These are phyloP conservation scores for Pleurotus cornucopiae DNA, from an alignment of 768 basidiomycete genomes.

Conservation along the genomic window DNA sequence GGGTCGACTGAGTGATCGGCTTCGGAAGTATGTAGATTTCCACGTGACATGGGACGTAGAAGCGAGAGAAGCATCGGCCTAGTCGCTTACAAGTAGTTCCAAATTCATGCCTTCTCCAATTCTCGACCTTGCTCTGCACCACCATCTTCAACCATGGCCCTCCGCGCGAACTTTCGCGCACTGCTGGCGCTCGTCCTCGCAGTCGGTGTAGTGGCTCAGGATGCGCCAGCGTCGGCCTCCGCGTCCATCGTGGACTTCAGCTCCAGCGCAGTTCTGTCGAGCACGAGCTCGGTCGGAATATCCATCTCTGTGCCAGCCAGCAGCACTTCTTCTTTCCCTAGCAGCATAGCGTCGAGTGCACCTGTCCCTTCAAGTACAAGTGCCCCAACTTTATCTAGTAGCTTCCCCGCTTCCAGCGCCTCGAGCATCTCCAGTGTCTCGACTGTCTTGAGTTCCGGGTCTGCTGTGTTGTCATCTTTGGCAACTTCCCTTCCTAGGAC, in stretches of 20 bases:
- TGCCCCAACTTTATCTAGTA: background rate
- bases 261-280: background rate
- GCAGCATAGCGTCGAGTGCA: background rate
- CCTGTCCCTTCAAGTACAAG: no score
- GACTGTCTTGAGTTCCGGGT: background rate
- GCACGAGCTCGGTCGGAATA: background rate
- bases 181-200: background rate
- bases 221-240: background rate
- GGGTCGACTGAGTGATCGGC: no score
- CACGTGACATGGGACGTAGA: background rate
- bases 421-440: background rate
- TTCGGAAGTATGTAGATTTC: no score
- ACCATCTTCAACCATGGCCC: background rate
- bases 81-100: background rate
- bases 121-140: background rate
- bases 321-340: background rate
- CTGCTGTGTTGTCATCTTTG: background rate
- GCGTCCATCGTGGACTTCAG: background rate
- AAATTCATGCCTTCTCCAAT: background rate
- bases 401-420: background rate
- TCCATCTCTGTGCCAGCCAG: slow-evolving; percentile 1
- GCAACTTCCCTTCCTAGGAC: background rate
- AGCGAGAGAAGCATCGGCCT: background rate
- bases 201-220: background rate
- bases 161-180: background rate